A percentile compares a stretch with the other conserved stretches of the same genome.
These are phyloP conservation scores for Spinacia oleracea DNA, from an alignment of 179 eudicot genomes.

Conservation along the genomic window DNA sequence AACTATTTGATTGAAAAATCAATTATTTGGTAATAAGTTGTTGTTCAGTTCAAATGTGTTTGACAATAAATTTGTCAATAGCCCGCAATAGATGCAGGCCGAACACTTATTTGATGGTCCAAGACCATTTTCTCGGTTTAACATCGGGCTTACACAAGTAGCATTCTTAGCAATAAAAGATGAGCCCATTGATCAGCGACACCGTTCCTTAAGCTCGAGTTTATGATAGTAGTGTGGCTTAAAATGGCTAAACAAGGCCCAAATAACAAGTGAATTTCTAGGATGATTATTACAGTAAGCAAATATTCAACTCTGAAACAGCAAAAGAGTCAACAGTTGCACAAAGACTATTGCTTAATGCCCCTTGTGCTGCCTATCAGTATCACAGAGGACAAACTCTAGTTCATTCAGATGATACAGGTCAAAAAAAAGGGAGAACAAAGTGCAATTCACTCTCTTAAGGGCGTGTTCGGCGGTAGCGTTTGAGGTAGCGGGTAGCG, in stretches of 20 bases:
- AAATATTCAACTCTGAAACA: not conserved
- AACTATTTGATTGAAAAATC: no score
- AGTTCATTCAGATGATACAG: not conserved
- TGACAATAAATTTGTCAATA: no score
- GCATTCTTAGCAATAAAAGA: no score
- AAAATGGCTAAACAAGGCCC: not conserved
- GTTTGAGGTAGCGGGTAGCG: no score
- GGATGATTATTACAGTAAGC: slow-evolving; percentile 11
- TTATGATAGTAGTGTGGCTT: not conserved
- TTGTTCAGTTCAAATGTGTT: no score
- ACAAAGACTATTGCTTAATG: not conserved
- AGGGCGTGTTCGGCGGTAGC: no score
- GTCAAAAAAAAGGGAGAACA: not conserved
- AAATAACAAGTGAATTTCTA: not conserved
- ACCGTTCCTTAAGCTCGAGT: no score
- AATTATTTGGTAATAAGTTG: no score
- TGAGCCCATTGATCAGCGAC: no score
- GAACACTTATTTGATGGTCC: no score
- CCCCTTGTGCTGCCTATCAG: not conserved
- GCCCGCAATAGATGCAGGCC: not conserved
- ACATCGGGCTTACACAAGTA: not conserved
- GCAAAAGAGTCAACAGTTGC: slow-evolving; percentile 3
- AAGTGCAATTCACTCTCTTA: not conserved
- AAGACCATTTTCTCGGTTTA: no score
- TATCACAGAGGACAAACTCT: not conserved